A percentile compares a stretch with the other conserved stretches of the same genome.
These are phyloP conservation scores for Medicago arabica DNA, from an alignment of 306 rosid species.

Conservation along the genomic window DNA sequence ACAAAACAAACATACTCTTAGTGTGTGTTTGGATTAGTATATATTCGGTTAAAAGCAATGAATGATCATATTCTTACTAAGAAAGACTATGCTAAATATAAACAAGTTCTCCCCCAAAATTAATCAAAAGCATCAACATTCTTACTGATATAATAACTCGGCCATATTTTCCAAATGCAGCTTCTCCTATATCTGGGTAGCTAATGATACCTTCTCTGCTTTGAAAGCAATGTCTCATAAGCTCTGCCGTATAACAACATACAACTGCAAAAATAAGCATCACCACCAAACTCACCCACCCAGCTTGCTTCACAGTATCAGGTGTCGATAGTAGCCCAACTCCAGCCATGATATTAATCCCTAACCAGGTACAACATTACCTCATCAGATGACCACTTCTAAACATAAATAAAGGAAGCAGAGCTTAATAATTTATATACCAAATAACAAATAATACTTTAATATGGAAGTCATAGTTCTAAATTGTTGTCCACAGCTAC, in stretches of 20 bases:
- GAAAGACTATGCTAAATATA: background rate
- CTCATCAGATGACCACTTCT: too few relatives aligned
- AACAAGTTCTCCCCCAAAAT: background rate
- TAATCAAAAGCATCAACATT: conserved; percentile 19
- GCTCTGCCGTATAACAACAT: conserved; percentile 83
- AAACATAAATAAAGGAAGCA: too few relatives aligned
- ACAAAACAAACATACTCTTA: conserved; percentile 20
- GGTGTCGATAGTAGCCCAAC: conserved; percentile 85
- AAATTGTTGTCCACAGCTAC: background rate
- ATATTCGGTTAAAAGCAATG: background rate
- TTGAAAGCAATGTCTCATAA: conserved; percentile 79
- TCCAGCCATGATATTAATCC: conserved; percentile 83
- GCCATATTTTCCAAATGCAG: conserved; percentile 83
- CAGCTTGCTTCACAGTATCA: conserved; percentile 71
- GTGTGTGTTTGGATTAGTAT: background rate
- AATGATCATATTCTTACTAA: background rate
- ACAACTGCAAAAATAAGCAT: conserved; percentile 65
- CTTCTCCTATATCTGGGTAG: conserved; percentile 89
- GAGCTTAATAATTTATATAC: too few relatives aligned
- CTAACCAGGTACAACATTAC: conserved; percentile 18
- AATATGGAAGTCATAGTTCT: background rate
- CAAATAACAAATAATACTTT: too few relatives aligned
- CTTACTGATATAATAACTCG: conserved; percentile 68
- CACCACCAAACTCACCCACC: conserved; percentile 77
- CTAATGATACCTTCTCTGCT: conserved; percentile 65